Evolutionary conservation across 495 filamentous ascomycete genomes (phyloP).

Genomic region (Penicillium paradoxum): DNA sequence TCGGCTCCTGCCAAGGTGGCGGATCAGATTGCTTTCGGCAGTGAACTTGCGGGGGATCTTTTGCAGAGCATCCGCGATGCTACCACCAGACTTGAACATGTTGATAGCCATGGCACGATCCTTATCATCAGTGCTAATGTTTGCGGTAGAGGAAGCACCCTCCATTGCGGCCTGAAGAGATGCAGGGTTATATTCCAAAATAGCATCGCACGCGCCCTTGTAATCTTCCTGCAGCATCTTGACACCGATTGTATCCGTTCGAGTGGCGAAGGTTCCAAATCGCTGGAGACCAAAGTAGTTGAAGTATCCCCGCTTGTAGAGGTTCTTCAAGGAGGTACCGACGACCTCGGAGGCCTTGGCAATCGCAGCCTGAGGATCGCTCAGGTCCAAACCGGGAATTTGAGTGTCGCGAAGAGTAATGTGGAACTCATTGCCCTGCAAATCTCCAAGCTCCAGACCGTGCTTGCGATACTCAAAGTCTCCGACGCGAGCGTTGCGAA

Average conservation of each 20-base stretch:
- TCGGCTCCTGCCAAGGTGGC: slow-evolving; percentile 52
- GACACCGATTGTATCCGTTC: slow-evolving; percentile 76
- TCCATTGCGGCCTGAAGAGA: slow-evolving; percentile 43
- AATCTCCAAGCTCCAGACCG: slow-evolving; percentile 73
- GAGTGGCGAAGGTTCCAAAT: slow-evolving; percentile 77
- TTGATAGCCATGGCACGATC: slow-evolving; percentile 70
- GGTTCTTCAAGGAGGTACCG: slow-evolving; percentile 45
- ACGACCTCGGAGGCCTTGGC: slow-evolving; percentile 52
- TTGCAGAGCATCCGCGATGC: slow-evolving; percentile 52
- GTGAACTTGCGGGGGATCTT: slow-evolving; percentile 75
- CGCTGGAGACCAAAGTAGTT: slow-evolving; percentile 96
- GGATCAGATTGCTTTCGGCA: slow-evolving; percentile 73
- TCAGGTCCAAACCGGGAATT: slow-evolving; percentile 47
- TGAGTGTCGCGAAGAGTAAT: slow-evolving; percentile 83
- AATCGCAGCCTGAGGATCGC: slow-evolving; percentile 32
- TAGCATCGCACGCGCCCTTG: slow-evolving; percentile 66
- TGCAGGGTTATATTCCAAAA: slow-evolving; percentile 61
- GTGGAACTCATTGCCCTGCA: slow-evolving; percentile 83
- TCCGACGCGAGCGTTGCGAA: slow-evolving; percentile 64
- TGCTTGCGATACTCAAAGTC: slow-evolving; percentile 67
- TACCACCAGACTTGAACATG: slow-evolving; percentile 53
- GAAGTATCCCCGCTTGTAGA: slow-evolving; percentile 71
- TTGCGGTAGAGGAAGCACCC: slow-evolving; percentile 28
- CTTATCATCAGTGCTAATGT: slow-evolving; percentile 65
- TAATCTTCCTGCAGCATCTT: slow-evolving; percentile 79